Conservation (phyloP, 208 protist genomes). For the Leishmania braziliensis region DNA sequence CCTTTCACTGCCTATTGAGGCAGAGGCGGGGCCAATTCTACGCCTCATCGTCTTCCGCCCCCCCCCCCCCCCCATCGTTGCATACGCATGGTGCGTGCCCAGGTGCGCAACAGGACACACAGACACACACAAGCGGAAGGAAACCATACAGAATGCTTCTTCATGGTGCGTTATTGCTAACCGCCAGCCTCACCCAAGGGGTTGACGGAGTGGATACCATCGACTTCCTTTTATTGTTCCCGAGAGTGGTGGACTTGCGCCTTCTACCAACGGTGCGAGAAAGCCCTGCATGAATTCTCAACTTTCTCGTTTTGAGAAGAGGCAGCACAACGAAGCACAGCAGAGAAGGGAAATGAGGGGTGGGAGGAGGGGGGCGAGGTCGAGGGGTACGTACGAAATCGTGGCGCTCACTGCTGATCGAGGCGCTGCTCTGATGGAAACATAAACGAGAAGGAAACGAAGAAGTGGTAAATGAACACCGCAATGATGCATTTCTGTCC, state of each 20-base stretch:
- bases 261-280: not conserved
- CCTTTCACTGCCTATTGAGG: not conserved
- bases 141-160: not conserved
- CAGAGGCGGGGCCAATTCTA: not conserved
- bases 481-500: not conserved
- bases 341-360: not conserved
- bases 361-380: not conserved
- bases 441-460: not conserved
- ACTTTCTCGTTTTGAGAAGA: not conserved
- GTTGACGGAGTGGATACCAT: not conserved
- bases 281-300: not conserved
- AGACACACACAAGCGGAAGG: not conserved
- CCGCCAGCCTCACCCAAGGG: not conserved
- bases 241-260: not conserved
- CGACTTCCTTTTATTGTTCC: not conserved
- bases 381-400: not conserved
- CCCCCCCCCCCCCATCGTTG: too few species aligned
- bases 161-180: not conserved
- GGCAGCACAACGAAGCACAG: not conserved
- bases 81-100: not conserved
- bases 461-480: not conserved
- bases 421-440: too few species aligned
- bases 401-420: not conserved
- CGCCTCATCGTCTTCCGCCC: not conserved
- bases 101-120: not conserved